Conservation (phyloP, 495 filamentous ascomycete species). For the Daldinia bambusicola region DNA sequence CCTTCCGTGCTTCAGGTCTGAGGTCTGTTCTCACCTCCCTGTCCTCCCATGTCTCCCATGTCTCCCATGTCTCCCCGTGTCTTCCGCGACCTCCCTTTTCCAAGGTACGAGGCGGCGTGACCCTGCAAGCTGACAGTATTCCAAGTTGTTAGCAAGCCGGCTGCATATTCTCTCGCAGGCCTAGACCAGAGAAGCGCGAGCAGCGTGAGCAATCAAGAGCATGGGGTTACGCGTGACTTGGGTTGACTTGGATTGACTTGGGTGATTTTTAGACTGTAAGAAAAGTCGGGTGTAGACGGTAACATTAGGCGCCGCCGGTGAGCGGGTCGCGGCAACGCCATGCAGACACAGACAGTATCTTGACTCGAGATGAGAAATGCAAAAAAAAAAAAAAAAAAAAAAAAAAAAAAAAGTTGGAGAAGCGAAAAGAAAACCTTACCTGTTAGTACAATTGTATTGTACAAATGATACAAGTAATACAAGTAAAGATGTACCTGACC, state of each 20-base stretch:
- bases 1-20: slow-evolving; percentile 11
- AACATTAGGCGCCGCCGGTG: slow-evolving; percentile 1
- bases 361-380: slow-evolving; percentile 5
- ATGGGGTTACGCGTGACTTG: slow-evolving; percentile 1
- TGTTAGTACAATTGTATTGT: too few relatives aligned
- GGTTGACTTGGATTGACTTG: too few relatives aligned
- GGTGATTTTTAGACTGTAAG: neutral
- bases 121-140: slow-evolving; percentile 40
- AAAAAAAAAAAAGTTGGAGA: slow-evolving; percentile 5
- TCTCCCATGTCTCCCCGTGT: neutral
- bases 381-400: too few relatives aligned
- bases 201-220: slow-evolving; percentile 2
- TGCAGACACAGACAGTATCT: neutral
- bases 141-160: slow-evolving; percentile 11
- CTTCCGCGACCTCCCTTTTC: neutral
- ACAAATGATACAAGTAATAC: too few relatives aligned
- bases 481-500: too few relatives aligned
- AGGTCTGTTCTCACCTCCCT: slow-evolving; percentile 22
- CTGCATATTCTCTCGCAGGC: slow-evolving; percentile 1
- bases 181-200: slow-evolving; percentile 2
- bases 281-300: slow-evolving; percentile 1
- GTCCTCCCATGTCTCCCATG: neutral
- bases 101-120: slow-evolving; percentile 26
- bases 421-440: neutral
- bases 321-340: neutral